phyloP scores from a whole-genome alignment of 768 basidiomycete genomes.

The Agaricus sinodeliciosus region DNA sequence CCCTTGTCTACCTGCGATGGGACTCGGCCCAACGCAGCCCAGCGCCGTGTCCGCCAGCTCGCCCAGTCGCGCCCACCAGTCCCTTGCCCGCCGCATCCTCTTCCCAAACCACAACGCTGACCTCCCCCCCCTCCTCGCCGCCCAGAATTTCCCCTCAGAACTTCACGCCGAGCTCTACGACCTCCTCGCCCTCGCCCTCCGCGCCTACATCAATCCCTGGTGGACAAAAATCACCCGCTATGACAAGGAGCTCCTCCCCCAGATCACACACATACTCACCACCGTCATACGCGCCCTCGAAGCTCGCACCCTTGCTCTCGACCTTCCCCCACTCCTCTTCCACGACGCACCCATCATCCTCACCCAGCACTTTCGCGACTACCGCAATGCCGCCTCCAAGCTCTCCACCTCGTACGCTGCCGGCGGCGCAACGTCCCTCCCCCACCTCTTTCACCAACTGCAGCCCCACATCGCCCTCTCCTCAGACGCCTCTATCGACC shows the following conservation, averaged over 20 bases:
- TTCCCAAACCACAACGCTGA: slow-evolving; percentile 47
- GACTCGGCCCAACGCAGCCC: neutral
- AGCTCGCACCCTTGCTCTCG: slow-evolving; percentile 41
- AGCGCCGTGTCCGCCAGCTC: slow-evolving; percentile 17
- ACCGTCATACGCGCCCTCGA: slow-evolving; percentile 58
- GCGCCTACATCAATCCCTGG: slow-evolving; percentile 79
- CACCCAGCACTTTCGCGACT: slow-evolving; percentile 74
- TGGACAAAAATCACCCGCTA: slow-evolving; percentile 80
- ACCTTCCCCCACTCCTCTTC: slow-evolving; percentile 58
- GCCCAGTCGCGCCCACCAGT: slow-evolving; percentile 20
- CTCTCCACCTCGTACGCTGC: slow-evolving; percentile 62
- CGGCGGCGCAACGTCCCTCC: slow-evolving; percentile 55
- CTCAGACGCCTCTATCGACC: slow-evolving; percentile 57
- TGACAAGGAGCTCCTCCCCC: slow-evolving; percentile 76
- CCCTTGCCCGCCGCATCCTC: slow-evolving; percentile 52
- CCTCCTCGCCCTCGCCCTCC: slow-evolving; percentile 70
- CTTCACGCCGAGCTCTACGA: slow-evolving; percentile 71
- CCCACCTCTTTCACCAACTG: slow-evolving; percentile 68
- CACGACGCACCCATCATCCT: slow-evolving; percentile 58
- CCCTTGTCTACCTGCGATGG: neutral
- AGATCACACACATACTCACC: slow-evolving; percentile 54
- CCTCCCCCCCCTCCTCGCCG: slow-evolving; percentile 45
- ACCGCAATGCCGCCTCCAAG: slow-evolving; percentile 60
- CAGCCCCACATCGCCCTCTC: slow-evolving; percentile 83
- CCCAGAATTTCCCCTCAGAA: slow-evolving; percentile 38